Base-by-base conservation (phyloP, 1,284 basidiomycete genomes). In the Tilletia setariae region DNA sequence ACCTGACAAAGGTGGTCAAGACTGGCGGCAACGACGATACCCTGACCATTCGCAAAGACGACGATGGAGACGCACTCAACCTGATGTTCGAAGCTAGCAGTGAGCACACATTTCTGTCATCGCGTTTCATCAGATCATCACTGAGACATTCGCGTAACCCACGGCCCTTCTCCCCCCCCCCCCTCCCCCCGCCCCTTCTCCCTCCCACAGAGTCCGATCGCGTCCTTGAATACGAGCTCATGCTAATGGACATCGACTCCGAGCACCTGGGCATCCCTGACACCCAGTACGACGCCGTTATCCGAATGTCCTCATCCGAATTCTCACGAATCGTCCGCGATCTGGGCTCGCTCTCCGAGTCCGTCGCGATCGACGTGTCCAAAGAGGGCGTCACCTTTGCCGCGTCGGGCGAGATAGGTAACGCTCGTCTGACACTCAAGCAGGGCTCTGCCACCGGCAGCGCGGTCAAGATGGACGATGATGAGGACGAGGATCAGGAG, bases 171-270 rank as follows among this genome's bases (percentile, higher is more conserved):
- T 21, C 30, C 15, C 43, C 25, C 28, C 46, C 4, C n/a, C n/a
- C n/a, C n/a, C n/a, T 49, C 46, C 19, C 19, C 16, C 25, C n/a
- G 56, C n/a, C 35, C 35, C 28, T 21, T 49, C 30, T 21, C 30
- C 15, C 43, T 25, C 28, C 46, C 4, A 13, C 76, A 95, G 93
- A 90, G 84, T 89, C 91, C 11, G 95, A 98, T 84, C 90, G 96
- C 67, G 90, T 98, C 67, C 94, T 93, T 28, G 93, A 98, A 83
- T 98, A 98, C 85, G 94, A 97, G 79, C 93, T 99, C 90, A 98
- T 98, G 84, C 89, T 98, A 67, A 98, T 99, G 94, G 96, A 98
- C 81, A 99, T 99, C 79, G 95, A 99, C 67, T 73, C 84, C 43
- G 96, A 98, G 84, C 90, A 90, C 68, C 90, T 98, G 67, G 91